These are phyloP conservation scores for Neonectria sp. DNA, from an alignment of 2,329 filamentous ascomycete genomes.

Conservation along the genomic window DNA sequence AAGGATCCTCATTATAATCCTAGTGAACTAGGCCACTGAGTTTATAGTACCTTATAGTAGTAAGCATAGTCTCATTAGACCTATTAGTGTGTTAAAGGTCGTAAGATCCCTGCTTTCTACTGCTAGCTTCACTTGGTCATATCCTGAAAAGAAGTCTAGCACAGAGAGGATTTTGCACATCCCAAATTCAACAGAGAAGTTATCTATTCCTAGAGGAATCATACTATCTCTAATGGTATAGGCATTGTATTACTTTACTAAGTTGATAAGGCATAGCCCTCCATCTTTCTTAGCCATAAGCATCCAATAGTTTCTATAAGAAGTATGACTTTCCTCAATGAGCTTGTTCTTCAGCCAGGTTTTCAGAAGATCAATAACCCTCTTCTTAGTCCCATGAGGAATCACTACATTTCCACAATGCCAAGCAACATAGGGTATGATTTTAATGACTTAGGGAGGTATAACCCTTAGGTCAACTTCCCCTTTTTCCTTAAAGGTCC, in stretches of 20 bases:
- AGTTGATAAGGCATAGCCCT: too few species aligned
- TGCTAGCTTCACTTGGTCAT: not conserved
- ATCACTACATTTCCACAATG: not conserved
- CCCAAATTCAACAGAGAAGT: too few species aligned
- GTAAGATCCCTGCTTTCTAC: constrained; percentile 4
- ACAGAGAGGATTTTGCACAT: too few species aligned
- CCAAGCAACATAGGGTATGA: not conserved
- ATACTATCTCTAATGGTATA: too few species aligned
- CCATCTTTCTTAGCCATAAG: too few species aligned
- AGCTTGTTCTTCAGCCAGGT: too few species aligned
- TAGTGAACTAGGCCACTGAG: not conserved
- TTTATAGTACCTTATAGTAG: not conserved
- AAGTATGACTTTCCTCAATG: too few species aligned
- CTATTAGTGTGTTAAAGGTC: not conserved
- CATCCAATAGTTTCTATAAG: too few species aligned
- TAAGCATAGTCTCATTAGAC: not conserved
- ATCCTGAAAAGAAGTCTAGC: not conserved
- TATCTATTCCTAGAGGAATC: too few species aligned
- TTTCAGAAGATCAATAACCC: not conserved
- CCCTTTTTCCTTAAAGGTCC: not conserved
- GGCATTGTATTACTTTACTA: too few species aligned
- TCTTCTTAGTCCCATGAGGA: not conserved
- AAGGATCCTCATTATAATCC: not conserved
- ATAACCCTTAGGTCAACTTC: not conserved
- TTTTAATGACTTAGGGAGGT: not conserved